Evolutionary conservation across 2,329 filamentous ascomycete genomes (phyloP), one percentile per base, ranked within the genome.

Genomic region (Cladosporium sp.): DNA sequence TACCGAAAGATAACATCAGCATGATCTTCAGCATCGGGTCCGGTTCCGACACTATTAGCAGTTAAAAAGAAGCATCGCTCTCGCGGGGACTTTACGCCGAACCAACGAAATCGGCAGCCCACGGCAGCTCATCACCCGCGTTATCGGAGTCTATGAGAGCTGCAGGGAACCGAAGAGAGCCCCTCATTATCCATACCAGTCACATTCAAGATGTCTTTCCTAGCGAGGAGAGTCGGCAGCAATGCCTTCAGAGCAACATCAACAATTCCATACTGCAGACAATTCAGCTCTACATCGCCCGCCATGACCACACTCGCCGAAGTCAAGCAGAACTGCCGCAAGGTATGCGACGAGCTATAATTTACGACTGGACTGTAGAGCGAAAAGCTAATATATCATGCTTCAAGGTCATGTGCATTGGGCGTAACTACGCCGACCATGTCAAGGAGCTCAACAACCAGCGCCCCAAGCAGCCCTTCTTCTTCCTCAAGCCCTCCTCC

Each of bases 401-500:
- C 33, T 11, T 35, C n/a, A 40, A 97, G 84, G 87, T 96, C 64
- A 90, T 97, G 77, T 97, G 94, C 81, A 96, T 98, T 76, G 92
- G 93, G 72, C 88, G 95, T 73, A 96, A 99, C 84, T 99, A 97
- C 85, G 94, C 93, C 74, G 95, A 97, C 79, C 95, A 99, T 81
- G 90, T 98, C 76, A 87, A 90, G 69, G 95, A 99, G 83, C 86
- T 99, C 72, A 93, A 93, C 80, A 97, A 90, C 79, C 84, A 85
- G 67, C 88, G 88, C 70, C 95, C 95, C 60, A 96, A 95, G 79
- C 93, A 97, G 80, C 95, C 95, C 29, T 98, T 99, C 82, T 99
- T 97, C 88, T 99, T 99, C 85, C 87, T 98, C 72, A 99, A 99
- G 85, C 95, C 95, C 1, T 82, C 93, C 0, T 92, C 91, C 49